Conservation (phyloP, 106 monocot species). For the Triglochin maritima region DNA sequence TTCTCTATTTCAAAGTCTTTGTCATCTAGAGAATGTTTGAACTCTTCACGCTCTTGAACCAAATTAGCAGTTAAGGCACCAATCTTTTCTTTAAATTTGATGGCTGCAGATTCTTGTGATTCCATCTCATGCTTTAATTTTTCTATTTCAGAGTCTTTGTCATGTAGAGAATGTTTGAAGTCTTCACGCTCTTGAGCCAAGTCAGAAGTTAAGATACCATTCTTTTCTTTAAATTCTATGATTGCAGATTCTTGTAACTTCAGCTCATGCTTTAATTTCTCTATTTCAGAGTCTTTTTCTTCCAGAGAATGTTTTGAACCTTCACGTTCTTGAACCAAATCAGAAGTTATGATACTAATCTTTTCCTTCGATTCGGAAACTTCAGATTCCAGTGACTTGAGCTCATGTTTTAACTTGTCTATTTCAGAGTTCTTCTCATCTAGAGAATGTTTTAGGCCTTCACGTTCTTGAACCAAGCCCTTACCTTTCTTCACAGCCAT, state of each 20-base stretch:
- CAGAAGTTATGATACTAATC: slow-evolving; percentile 33
- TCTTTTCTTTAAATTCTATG: slow-evolving; percentile 40
- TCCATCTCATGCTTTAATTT: slow-evolving; percentile 49
- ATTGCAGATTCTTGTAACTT: slow-evolving; percentile 43
- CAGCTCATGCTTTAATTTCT: slow-evolving; percentile 51
- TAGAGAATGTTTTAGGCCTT: slow-evolving; percentile 51
- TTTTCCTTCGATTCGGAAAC: slow-evolving; percentile 39
- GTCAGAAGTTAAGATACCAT: slow-evolving; percentile 32
- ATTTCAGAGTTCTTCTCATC: slow-evolving; percentile 80
- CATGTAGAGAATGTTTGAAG: slow-evolving; percentile 31
- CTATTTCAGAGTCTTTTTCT: slow-evolving; percentile 70
- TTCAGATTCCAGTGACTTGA: slow-evolving; percentile 40
- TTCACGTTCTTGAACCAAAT: slow-evolving; percentile 19
- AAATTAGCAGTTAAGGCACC: slow-evolving; percentile 28
- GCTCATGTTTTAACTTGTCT: slow-evolving; percentile 45
- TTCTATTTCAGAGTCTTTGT: slow-evolving; percentile 57
- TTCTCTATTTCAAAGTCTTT: slow-evolving; percentile 56
- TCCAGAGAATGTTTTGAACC: slow-evolving; percentile 54
- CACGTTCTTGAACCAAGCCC: slow-evolving; percentile 84
- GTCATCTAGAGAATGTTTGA: slow-evolving; percentile 34
- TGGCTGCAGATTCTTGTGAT: slow-evolving; percentile 37
- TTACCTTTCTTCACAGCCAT: slow-evolving; percentile 97
- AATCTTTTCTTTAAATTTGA: slow-evolving; percentile 46
- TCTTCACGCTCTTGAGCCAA: slow-evolving; percentile 34
- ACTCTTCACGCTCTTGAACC: slow-evolving; percentile 35